Base-by-base conservation (phyloP, 2,329 filamentous ascomycete genomes). In the Sclerotinia glacialis region DNA sequence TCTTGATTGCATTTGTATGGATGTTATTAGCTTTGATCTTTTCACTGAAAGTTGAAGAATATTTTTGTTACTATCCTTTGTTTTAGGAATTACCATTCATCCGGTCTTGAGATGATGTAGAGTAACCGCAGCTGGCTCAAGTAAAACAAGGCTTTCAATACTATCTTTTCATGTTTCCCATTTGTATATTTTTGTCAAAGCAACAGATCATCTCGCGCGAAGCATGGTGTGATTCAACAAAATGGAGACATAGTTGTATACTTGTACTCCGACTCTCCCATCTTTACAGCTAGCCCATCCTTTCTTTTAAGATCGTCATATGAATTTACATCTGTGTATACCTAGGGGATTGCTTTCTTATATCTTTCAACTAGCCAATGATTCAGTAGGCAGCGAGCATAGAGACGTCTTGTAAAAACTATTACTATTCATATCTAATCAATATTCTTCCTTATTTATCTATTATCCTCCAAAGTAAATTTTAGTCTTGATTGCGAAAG, bases 61-160 rank as follows among this genome's bases (percentile, higher is more conserved):
- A 21, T 31, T 2, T 0, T 21, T 3, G 0, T 21, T 52, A 18
- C 28, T 9, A 21, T 21, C 49, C 5, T 5, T 31, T 8, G 3
- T 21, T 18, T 28, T 26, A 21, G 3, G 21, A 1, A 1, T 4
- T 31, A 2, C 2, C 16, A 52, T 28, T 0, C 8, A 52, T 5
- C 0, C 16, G 3, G 5, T 28, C 14, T 31, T 9, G 14, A 21
- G 26, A 31, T 52, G 14, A 28, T 2, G 9, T 1, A 28, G 14
- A 52, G 28, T 18, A 18, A 12, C 8, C 23, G 4, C 26, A 21
- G 23, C 16, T 18, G 28, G 3, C 14, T 6, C 0, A 0, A 16
- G 7, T 28, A n/a, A 31, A 3, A 52, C 4, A 5, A 1, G 21
- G 14, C 18, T 9, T 8, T 28, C 14, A 0, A 1, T 1, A 9